Base-by-base conservation (phyloP, 2,329 filamentous ascomycete species). In the Trichoderma sp. region DNA sequence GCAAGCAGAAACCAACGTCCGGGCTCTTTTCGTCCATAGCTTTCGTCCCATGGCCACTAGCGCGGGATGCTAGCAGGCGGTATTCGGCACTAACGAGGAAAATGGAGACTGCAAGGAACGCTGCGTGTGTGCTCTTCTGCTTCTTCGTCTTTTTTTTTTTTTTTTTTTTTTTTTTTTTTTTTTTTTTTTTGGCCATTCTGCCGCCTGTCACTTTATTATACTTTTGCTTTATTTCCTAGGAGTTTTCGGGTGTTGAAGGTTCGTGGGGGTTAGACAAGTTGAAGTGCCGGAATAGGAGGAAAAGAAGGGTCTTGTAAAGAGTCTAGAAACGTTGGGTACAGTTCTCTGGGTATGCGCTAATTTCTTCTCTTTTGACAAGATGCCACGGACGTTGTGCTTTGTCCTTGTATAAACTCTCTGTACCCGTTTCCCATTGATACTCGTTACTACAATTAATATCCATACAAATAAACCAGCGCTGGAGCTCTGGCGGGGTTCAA, bases 401-500 rank as follows among this genome's bases (percentile, higher is more conserved):
- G 24, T 0, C 18, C 4, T 60, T 61, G 18, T 10, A 43, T 2
- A 30, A 21, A 32, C 32, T 34, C 4, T 1, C 32, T 30, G 37
- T 3, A 32, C n/a, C 26, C 5, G 21, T 46, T 63, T 51, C 18
- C 37, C 26, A n/a, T 34, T 6, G 13, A 13, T 54, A 37, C 34
- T 64, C 49, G 16, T 4, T 43, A n/a, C 39, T 18, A 3, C 39
- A 43, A 43, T 64, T 34, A 7, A 6, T 43, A 13, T 46, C 32
- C 51, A 51, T 26, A 65, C 11, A 37, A 11, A 56, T 13, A 26
- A n/a, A 65, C 28, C 49, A 46, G 52, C n/a, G 52, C 51, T 64
- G 60, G 32, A 64, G 63, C 52, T 58, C 34, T 26, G 26, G 63
- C 52, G 63, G 63, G 61, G 61, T 32, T 56, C 16, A 26, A n/a